A percentile compares a stretch with the other conserved stretches of the same genome.
phyloP scores from a whole-genome alignment of 345 rosid genomes.

The Sonneratia caseolaris region DNA sequence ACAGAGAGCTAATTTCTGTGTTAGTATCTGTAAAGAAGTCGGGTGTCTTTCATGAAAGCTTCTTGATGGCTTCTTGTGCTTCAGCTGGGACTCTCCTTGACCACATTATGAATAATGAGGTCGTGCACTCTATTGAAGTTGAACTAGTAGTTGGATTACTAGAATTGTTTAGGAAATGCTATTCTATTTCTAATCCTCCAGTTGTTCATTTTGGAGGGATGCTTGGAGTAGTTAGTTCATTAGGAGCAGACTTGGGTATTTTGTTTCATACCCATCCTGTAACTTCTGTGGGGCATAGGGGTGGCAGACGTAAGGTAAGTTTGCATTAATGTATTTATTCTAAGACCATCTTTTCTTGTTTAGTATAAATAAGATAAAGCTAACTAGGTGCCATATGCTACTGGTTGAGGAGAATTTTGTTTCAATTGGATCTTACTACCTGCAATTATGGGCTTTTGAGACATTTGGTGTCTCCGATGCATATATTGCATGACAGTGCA shows the following conservation, averaged over 20 bases:
- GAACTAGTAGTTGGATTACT: slow-evolving; percentile 42
- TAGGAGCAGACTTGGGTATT: slow-evolving; percentile 76
- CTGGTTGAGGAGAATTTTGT: neutral
- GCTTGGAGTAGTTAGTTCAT: slow-evolving; percentile 77
- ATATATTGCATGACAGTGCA: neutral
- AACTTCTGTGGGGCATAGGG: slow-evolving; percentile 20
- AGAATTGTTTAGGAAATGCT: slow-evolving; percentile 64
- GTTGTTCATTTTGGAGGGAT: slow-evolving; percentile 67
- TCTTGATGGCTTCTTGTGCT: slow-evolving; percentile 69
- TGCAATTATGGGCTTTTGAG: neutral
- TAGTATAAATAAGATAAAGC: neutral
- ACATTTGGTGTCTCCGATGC: neutral
- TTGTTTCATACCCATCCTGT: slow-evolving; percentile 30
- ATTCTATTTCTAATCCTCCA: slow-evolving; percentile 50
- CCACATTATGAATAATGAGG: slow-evolving; percentile 50
- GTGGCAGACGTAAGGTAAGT: slow-evolving; percentile 43
- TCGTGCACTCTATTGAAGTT: slow-evolving; percentile 50
- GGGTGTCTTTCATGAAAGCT: slow-evolving; percentile 50
- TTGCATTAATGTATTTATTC: neutral
- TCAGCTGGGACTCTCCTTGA: slow-evolving; percentile 78
- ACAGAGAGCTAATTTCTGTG: slow-evolving; percentile 55
- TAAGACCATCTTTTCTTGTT: neutral
- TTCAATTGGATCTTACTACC: neutral
- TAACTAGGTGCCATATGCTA: neutral
- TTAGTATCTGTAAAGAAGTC: slow-evolving; percentile 48